Conservation (phyloP, 2,329 filamentous ascomycete genomes). For the Aspergillus phoenicis region DNA sequence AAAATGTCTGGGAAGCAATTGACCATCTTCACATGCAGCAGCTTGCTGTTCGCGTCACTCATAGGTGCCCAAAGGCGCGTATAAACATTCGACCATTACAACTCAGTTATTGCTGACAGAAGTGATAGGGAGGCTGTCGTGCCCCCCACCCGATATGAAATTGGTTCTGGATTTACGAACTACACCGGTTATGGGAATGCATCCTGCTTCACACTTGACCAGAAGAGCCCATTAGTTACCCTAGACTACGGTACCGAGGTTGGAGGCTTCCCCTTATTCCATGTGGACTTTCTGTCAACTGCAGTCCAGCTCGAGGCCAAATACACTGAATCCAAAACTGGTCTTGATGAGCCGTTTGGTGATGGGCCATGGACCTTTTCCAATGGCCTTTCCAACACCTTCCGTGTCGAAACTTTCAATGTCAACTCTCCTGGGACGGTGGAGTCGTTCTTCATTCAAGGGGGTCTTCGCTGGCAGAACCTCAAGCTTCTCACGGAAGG, state of each 20-base stretch:
- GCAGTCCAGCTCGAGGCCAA: slow-evolving; percentile 22
- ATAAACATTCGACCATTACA: neutral
- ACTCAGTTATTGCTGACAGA: neutral
- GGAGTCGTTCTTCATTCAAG: slow-evolving; percentile 20
- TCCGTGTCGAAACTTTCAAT: slow-evolving; percentile 24
- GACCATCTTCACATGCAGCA: neutral
- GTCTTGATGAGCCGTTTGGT: slow-evolving; percentile 14
- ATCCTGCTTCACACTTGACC: slow-evolving; percentile 13
- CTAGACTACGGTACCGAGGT: slow-evolving; percentile 22
- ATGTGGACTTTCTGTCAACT: slow-evolving; percentile 12
- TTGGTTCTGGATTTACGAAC: neutral
- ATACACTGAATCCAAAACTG: slow-evolving; percentile 20
- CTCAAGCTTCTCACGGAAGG: slow-evolving; percentile 1
- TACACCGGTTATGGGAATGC: neutral
- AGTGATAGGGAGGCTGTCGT: neutral
- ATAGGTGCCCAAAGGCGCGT: neutral
- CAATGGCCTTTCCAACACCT: slow-evolving; percentile 19
- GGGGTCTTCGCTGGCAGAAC: slow-evolving; percentile 22
- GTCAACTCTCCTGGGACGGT: slow-evolving; percentile 14
- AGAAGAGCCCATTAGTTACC: slow-evolving; percentile 8
- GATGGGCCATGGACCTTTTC: slow-evolving; percentile 22
- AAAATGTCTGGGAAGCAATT: neutral
- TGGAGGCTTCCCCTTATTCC: slow-evolving; percentile 20
- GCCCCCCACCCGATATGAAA: neutral
- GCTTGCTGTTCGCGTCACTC: neutral